These are phyloP conservation scores for Russula olivacea DNA, from an alignment of 768 basidiomycete genomes.

Conservation along the genomic window DNA sequence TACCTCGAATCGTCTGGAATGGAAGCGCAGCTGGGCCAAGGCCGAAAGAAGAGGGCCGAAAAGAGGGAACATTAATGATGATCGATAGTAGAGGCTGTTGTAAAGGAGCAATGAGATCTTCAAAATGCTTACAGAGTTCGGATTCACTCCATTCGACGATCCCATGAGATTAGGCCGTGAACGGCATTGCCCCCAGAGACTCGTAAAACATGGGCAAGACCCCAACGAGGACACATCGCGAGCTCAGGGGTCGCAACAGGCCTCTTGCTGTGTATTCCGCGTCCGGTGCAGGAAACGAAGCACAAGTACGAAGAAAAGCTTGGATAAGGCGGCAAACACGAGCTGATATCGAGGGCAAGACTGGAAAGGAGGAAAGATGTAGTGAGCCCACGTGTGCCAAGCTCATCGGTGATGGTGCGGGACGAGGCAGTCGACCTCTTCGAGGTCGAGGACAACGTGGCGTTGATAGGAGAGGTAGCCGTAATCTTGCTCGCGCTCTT, in stretches of 20 bases:
- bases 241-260: constrained; percentile 79
- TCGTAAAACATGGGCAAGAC: constrained; percentile 70
- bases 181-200: constrained; percentile 63
- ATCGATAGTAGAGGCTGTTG: constrained; percentile 52
- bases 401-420: constrained; percentile 61
- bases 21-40: constrained; percentile 49
- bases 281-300: constrained; percentile 28
- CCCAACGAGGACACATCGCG: constrained; percentile 92
- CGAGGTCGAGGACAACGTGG: constrained; percentile 71
- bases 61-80: constrained; percentile 64
- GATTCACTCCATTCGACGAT: constrained; percentile 70
- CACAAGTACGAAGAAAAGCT: constrained; percentile 69
- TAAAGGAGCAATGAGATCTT: constrained; percentile 54
- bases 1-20: constrained; percentile 32
- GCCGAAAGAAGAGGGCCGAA: constrained; percentile 91
- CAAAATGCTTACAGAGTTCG: constrained; percentile 79
- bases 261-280: constrained; percentile 64
- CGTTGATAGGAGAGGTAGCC: constrained; percentile 70
- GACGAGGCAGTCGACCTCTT: constrained; percentile 67
- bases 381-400: constrained; percentile 64
- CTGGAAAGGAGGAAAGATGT: constrained; percentile 91
- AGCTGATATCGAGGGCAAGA: constrained; percentile 78
- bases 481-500: constrained; percentile 43
- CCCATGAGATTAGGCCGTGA: constrained; percentile 83
- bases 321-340: constrained; percentile 70